A percentile compares a stretch with the other conserved stretches of the same genome.
Evolutionary conservation across 371 early-diverging fungal species (phyloP).

Genomic region (Mortierella sp.): DNA sequence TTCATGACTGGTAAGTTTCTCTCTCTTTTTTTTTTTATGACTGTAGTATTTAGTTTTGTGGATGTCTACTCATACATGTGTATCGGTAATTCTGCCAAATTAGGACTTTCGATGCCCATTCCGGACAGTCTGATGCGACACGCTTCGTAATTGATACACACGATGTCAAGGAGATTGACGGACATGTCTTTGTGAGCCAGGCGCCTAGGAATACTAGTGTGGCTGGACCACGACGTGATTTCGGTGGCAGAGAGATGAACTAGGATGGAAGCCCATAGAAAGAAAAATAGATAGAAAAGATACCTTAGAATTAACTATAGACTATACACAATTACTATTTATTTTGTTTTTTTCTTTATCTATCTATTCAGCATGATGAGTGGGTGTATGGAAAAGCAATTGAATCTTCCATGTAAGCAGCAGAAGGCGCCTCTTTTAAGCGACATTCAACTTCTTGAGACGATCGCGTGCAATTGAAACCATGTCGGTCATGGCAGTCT

Average conservation of each 20-base stretch:
- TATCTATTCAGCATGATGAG: not conserved
- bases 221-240: slow-evolving; percentile 50
- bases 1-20: slow-evolving; percentile 41
- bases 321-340: not conserved
- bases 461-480: slow-evolving; percentile 84
- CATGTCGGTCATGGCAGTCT: slow-evolving; percentile 78
- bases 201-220: slow-evolving; percentile 39
- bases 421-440: not conserved
- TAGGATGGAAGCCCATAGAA: not conserved
- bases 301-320: not conserved
- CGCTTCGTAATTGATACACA: slow-evolving; percentile 54
- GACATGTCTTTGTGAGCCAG: slow-evolving; percentile 43
- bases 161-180: slow-evolving; percentile 53
- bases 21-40: too few relatives aligned
- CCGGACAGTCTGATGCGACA: slow-evolving; percentile 52
- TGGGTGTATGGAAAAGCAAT: too few relatives aligned
- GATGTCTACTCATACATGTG: not conserved
- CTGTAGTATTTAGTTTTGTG: not conserved
- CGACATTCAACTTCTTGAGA: slow-evolving; percentile 68
- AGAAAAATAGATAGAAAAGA: not conserved
- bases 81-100: not conserved
- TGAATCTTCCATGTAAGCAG: too few relatives aligned
- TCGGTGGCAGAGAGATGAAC: slow-evolving; percentile 53
- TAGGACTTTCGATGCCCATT: slow-evolving; percentile 48
- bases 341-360: not conserved